phyloP scores from a whole-genome alignment of 2,329 filamentous ascomycete genomes.

The Fusarium sp. region DNA sequence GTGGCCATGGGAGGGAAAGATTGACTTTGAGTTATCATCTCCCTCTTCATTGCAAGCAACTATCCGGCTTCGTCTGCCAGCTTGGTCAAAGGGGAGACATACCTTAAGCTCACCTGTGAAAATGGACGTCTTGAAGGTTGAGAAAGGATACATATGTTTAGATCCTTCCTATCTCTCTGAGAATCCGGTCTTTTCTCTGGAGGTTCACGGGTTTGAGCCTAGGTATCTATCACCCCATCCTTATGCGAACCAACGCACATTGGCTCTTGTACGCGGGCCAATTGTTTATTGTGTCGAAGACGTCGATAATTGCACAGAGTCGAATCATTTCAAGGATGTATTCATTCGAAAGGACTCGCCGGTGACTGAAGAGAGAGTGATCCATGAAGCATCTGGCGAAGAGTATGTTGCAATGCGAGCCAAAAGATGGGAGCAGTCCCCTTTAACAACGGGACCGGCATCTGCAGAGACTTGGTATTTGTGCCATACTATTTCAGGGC shows the following conservation, averaged over 20 bases:
- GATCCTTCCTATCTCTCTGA: slow-evolving; percentile 52
- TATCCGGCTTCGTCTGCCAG: background rate
- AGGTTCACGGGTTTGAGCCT: slow-evolving; percentile 57
- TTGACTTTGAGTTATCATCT: background rate
- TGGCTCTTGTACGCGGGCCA: slow-evolving; percentile 65
- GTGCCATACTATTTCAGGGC: slow-evolving; percentile 22
- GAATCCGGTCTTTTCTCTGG: slow-evolving; percentile 51
- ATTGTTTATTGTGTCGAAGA: slow-evolving; percentile 71
- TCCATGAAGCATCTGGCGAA: slow-evolving; percentile 8
- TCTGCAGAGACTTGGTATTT: slow-evolving; percentile 5
- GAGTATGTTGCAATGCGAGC: slow-evolving; percentile 15
- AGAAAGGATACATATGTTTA: slow-evolving; percentile 63
- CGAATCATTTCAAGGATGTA: slow-evolving; percentile 63
- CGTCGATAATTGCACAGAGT: slow-evolving; percentile 65
- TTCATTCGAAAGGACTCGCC: background rate
- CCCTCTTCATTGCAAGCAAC: background rate
- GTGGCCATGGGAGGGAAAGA: slow-evolving; percentile 63
- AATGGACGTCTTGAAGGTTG: slow-evolving; percentile 27
- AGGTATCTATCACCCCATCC: slow-evolving; percentile 64
- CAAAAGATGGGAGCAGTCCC: slow-evolving; percentile 11
- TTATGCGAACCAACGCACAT: slow-evolving; percentile 63
- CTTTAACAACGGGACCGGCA: background rate
- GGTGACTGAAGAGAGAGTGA: slow-evolving; percentile 9
- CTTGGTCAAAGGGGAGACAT: slow-evolving; percentile 45
- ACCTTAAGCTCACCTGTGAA: slow-evolving; percentile 50